Evolutionary conservation across 202 grass and related monocot species (phyloP).

Genomic region (Miscanthus sacchariflorus): DNA sequence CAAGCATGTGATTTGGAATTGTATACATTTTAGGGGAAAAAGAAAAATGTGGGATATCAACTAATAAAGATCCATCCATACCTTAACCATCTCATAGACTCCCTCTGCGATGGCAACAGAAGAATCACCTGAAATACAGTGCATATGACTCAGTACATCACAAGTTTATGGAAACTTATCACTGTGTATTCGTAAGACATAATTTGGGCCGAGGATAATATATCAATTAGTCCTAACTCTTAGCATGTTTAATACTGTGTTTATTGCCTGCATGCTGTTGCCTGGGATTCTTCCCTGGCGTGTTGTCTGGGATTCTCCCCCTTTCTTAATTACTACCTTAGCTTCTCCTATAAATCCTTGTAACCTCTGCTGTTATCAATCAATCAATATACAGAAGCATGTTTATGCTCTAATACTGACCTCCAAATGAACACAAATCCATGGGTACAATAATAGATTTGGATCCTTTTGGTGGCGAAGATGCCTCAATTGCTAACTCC

Average conservation of each 20-base stretch:
- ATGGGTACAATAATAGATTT: constrained; percentile 78
- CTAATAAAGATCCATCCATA: constrained; percentile 51
- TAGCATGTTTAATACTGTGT: background rate
- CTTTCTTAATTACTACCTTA: background rate
- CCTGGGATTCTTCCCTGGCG: background rate
- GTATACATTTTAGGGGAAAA: background rate
- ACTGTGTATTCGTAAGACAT: constrained; percentile 16
- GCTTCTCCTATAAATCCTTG: background rate
- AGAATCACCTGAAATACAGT: constrained; percentile 77
- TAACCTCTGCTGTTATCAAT: background rate
- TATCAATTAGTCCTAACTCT: constrained; percentile 39
- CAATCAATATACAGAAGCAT: background rate
- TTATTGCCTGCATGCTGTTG: background rate
- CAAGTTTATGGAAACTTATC: constrained; percentile 3
- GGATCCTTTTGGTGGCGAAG: constrained; percentile 87
- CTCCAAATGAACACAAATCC: constrained; percentile 56
- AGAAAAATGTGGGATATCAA: constrained; percentile 2
- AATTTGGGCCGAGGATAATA: background rate
- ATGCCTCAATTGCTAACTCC: constrained; percentile 88
- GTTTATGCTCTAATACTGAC: constrained; percentile 39
- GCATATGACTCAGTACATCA: constrained; percentile 34
- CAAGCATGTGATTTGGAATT: background rate
- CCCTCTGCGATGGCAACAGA: constrained; percentile 83
- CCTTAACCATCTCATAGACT: constrained; percentile 89
- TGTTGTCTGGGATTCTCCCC: background rate